Evolutionary conservation across 352 stramenopile genomes (phyloP), one percentile per base, ranked within the genome.

Genomic region (Phytophthora hibernalis): DNA sequence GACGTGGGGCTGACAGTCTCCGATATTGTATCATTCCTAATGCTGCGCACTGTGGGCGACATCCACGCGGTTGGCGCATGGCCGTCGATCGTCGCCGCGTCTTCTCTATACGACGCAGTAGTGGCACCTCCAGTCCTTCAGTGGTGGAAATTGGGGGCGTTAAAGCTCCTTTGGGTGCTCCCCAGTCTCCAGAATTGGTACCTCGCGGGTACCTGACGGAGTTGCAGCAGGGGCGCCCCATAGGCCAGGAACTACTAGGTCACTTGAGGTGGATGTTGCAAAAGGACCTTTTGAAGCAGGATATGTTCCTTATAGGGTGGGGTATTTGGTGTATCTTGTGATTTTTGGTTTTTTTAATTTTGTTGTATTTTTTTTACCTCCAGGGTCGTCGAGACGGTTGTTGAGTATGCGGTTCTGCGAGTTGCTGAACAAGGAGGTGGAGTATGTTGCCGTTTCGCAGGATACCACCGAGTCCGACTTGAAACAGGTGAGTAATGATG

Each of bases 381-480:
- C 89, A 7, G 89, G 89, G 5, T 87, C 85, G 0, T 85, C 87
- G 1, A 80, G 88, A 13, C 83, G 86, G 8, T 43, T 92, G 40
- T 53, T 97, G 16, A 90, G 83, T 30, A 89, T 97, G 76, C 80
- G 82, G 30, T 97, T 96, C 53, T 95, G 86, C 50, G 89, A 97
- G 54, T 61, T 97, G 20, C 57, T 96, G 44, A 79, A 95, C 54
- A 87, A 86, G 33, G 88, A 95, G 37, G 86, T 95, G 26, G 90
- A 97, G 63, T 97, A 95, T 66, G 82, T 99, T 20, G 80, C 91
- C n/a, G 82, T 99, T 52, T 97, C 93, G 21, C 81, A 88, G 28
- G 96, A 99, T 80, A 98, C 94, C 35, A 98, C 96, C 0, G 96
- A 99, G 71, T 92, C 85, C 0, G 92, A 98, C 64, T 65, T 98